Evolutionary conservation across 2,329 filamentous ascomycete species (phyloP).

Genomic region (Alternaria incomplexa): DNA sequence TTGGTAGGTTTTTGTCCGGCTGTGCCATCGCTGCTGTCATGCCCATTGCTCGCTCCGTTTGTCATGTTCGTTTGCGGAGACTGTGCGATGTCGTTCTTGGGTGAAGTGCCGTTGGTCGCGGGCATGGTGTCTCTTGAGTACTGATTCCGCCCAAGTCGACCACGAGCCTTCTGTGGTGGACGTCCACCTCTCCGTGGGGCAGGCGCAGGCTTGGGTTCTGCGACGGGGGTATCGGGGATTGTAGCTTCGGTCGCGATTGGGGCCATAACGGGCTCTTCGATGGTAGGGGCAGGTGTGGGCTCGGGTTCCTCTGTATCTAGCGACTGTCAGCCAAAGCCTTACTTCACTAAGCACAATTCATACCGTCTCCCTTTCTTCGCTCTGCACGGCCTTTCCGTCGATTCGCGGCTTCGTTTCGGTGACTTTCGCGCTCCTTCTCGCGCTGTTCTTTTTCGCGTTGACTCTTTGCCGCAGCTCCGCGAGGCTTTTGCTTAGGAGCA

Average conservation of each 20-base stretch:
- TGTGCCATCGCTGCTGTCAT: conserved; percentile 63
- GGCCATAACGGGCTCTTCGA: conserved; percentile 36
- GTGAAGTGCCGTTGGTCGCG: conserved; percentile 43
- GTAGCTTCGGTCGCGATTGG: conserved; percentile 30
- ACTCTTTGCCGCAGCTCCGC: conserved; percentile 53
- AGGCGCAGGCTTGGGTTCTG: conserved; percentile 36
- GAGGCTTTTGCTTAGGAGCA: conserved; percentile 52
- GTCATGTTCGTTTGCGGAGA: conserved; percentile 41
- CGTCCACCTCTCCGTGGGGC: conserved; percentile 42
- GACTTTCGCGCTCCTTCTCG: conserved; percentile 71
- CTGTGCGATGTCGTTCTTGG: conserved; percentile 35
- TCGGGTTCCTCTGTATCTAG: conserved; percentile 39
- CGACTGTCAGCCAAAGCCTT: conserved; percentile 24
- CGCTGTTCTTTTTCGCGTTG: conserved; percentile 69
- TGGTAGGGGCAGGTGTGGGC: conserved; percentile 26
- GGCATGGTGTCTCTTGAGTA: conserved; percentile 45
- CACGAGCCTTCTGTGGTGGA: conserved; percentile 41
- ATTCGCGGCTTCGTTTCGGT: conserved; percentile 74
- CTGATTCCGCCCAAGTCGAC: conserved; percentile 47
- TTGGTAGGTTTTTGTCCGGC: conserved; percentile 65
- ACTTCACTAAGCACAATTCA: conserved; percentile 30
- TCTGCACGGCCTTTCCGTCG: conserved; percentile 84
- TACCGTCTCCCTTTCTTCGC: conserved; percentile 81
- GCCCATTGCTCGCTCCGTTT: conserved; percentile 44
- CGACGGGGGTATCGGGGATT: conserved; percentile 31